Conservation (phyloP, 2,329 filamentous ascomycete species). For the Neofusicoccum parvum region DNA sequence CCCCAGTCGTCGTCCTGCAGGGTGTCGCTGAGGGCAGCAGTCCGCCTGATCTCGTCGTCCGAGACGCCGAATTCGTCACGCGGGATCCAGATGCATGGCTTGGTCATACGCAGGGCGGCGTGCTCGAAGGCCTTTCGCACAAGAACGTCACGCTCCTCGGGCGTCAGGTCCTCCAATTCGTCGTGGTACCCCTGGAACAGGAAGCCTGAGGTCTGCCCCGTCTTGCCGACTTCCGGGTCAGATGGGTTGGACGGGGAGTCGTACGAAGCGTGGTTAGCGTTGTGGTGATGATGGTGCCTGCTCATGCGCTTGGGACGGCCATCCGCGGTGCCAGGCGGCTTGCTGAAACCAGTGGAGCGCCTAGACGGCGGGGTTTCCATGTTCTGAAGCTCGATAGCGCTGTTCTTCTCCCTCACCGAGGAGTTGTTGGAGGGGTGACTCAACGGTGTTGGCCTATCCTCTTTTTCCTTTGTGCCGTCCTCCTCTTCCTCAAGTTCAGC, state of each 20-base stretch:
- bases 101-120: slow-evolving; percentile 77
- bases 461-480: slow-evolving; percentile 21
- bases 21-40: background rate
- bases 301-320: slow-evolving; percentile 27
- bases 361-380: slow-evolving; percentile 24
- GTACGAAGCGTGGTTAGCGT: slow-evolving; percentile 29
- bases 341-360: slow-evolving; percentile 1
- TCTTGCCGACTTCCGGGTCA: slow-evolving; percentile 5
- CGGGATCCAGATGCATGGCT: slow-evolving; percentile 92
- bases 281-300: slow-evolving; percentile 31
- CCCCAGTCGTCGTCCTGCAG: slow-evolving; percentile 72
- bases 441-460: background rate
- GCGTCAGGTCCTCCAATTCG: slow-evolving; percentile 90
- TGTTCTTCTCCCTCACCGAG: slow-evolving; percentile 23
- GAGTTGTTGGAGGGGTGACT: background rate
- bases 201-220: background rate
- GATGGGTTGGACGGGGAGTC: background rate
- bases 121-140: slow-evolving; percentile 90
- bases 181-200: slow-evolving; percentile 81
- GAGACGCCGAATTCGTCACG: slow-evolving; percentile 86
- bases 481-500: slow-evolving; percentile 31
- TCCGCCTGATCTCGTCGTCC: slow-evolving; percentile 78
- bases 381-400: slow-evolving; percentile 34
- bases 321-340: background rate
- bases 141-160: slow-evolving; percentile 82